Percentiles rank a stretch among this genome's conserved stretches.
Evolutionary conservation across 1,139 yeast genomes (phyloP).

Genomic region (Pichia norvegensis): DNA sequence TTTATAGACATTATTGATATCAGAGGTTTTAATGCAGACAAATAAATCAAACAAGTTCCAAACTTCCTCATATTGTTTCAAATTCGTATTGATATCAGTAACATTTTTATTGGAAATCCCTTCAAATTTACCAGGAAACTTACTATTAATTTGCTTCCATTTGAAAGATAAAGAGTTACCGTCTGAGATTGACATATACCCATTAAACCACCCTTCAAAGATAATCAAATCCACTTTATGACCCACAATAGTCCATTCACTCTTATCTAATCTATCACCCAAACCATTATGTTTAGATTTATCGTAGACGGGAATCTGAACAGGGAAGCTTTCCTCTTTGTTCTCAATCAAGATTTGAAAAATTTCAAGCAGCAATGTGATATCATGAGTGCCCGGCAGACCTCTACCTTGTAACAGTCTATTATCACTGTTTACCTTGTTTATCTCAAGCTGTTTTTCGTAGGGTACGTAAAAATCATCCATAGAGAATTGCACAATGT

Average conservation of each 20-base stretch:
- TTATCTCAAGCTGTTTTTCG: constrained; percentile 45
- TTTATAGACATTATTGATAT: constrained; percentile 53
- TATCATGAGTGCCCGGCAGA: constrained; percentile 90
- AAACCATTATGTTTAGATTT: constrained; percentile 65
- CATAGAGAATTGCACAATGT: constrained; percentile 57
- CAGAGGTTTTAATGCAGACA: constrained; percentile 53
- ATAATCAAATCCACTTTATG: constrained; percentile 54
- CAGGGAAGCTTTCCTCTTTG: constrained; percentile 43
- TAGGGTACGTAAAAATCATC: constrained; percentile 81
- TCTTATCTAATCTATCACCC: constrained; percentile 58
- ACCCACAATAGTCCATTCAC: constrained; percentile 31
- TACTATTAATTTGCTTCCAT: constrained; percentile 19
- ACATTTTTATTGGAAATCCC: constrained; percentile 25
- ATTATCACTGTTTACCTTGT: constrained; percentile 37
- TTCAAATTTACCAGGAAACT: constrained; percentile 21
- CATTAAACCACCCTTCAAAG: constrained; percentile 94
- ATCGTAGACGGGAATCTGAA: constrained; percentile 64
- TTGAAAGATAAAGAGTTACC: constrained; percentile 22
- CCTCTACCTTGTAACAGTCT: constrained; percentile 70
- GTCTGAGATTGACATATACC: constrained; percentile 45
- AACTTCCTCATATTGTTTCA: constrained; percentile 43
- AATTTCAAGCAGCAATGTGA: constrained; percentile 33
- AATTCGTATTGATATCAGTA: constrained; percentile 39
- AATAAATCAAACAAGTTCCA: constrained; percentile 58
- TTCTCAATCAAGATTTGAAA: constrained; percentile 23